Base-by-base conservation (phyloP, 176 grass and related monocot species). In the Bothriochloa decipiens region DNA sequence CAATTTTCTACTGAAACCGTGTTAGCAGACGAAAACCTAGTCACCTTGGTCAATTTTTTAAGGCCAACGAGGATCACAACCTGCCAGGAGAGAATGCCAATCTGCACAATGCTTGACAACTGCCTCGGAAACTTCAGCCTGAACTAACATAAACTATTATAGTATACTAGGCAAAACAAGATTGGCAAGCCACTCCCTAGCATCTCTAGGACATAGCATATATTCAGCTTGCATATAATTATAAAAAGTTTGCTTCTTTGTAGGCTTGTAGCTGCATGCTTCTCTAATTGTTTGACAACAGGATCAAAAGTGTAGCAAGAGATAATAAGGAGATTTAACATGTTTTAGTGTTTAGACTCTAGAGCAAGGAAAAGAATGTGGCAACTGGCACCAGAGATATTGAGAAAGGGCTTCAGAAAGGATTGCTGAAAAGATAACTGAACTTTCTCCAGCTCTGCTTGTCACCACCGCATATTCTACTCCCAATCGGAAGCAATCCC, bases 371-470 rank as follows among this genome's bases (percentile, higher is more conserved):
- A 79, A 90, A 72, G 80, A 83, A 90, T 86, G 88, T 74, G 88
- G 80, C 74, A 40, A 80, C 76, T 75, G 42, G 62, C 70, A 42
- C 0, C 25, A 29, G 42, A 49, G 23, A 32, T 52, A 79, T 28
- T 36, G 55, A 29, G 46, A 67, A 67, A 78, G 47, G 17, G 53
- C 68, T 42, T 89, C 72, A 70, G 66, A 82, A 86, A 74, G 83
- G 22, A 28, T 66, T 23, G 13, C 47, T 68, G 74, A 83, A 90
- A 90, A 87, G 74, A 83, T 75, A 52, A 87, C 83, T 79, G 74
- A 86, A 47, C 88, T 90, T 90, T 90, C 84, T 90, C 79, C 66
- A 58, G 79, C 81, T 73, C 74, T 77, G 45, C 26, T 78, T 78
- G 79, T 90, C 83, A 60, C 45, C 74, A 64, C 84, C 58, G 28